Percentiles rank a stretch among this genome's conserved stretches.
Evolutionary conservation across 805 yeast species (phyloP).

Genomic region (Peterozyma xylosa): DNA sequence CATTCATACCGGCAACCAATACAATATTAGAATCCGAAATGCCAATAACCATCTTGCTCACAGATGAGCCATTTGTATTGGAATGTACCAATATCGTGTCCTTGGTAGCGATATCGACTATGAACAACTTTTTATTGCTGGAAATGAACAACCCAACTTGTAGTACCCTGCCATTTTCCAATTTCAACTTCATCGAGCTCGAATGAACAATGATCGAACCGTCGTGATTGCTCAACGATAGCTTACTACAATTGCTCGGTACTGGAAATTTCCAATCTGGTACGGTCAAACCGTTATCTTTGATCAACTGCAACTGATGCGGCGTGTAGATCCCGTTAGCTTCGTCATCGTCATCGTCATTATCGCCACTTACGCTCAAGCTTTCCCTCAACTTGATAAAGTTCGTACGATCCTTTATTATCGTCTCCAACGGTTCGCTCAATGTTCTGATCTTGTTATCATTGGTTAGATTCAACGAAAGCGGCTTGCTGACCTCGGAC

Average conservation of each 20-base stretch:
- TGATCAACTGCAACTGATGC: constrained; percentile 16
- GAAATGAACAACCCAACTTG: constrained; percentile 18
- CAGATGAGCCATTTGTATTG: constrained; percentile 12
- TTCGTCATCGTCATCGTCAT: constrained; percentile 3
- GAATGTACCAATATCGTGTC: constrained; percentile 8
- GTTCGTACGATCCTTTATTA: constrained; percentile 24
- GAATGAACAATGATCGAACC: constrained; percentile 18
- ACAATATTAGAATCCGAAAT: constrained; percentile 15
- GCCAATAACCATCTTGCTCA: constrained; percentile 14
- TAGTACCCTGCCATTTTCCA: constrained; percentile 1
- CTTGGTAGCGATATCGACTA: constrained; percentile 16
- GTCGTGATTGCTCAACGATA: background rate
- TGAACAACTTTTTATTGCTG: constrained; percentile 16
- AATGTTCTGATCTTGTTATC: constrained; percentile 9
- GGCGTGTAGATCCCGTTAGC: constrained; percentile 12
- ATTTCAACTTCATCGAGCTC: constrained; percentile 8
- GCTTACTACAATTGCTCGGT: constrained; percentile 12
- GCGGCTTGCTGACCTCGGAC: constrained; percentile 31
- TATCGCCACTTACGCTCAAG: background rate
- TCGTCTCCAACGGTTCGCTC: constrained; percentile 27
- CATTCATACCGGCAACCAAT: constrained; percentile 25
- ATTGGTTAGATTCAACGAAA: constrained; percentile 14
- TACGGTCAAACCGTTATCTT: constrained; percentile 11
- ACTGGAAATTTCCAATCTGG: constrained; percentile 19
- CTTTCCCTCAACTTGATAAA: constrained; percentile 14